Evolutionary conservation across 768 basidiomycete genomes (phyloP), one percentile per base, ranked within the genome.

Genomic region (Russula lepida): DNA sequence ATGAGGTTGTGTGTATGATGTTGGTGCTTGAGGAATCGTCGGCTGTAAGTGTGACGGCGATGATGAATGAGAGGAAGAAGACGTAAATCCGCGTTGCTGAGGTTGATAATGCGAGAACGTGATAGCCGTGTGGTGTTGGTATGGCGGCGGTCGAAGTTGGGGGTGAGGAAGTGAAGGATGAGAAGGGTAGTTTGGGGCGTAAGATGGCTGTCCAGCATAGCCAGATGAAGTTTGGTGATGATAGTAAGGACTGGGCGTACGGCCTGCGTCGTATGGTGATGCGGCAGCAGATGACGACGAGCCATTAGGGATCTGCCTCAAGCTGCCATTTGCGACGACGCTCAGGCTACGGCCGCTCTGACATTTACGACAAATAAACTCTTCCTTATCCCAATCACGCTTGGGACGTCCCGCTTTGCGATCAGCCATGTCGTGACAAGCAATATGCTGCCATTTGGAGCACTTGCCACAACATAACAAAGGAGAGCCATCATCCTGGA

Each of bases 401-500:
- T 77, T 80, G 4, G 80, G 82, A 15, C 79, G 79, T 25, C 91
- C 88, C 47, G 81, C 79, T 23, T 77, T 73, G 32, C 74, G 72
- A 71, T 95, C 93, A 30, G 78, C 82, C 51, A 72, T 74, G 68
- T 95, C 89, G 68, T 95, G 91, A 68, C 94, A 97, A 23, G 76
- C 70, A 35, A 90, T 90, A 68, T 97, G 94, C 67, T 95, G 94
- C 94, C 93, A 97, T 71, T 84, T 84, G 15, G 78, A 80, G 71
- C 94, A 97, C 30, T 73, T 70, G 25, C 88, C 89, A 69, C 94
- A 97, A 39, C 83, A 91, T 69, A 92, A 82, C 74, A 95, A 79
- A 3, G 88, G 84, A 12, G 77, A 75, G 12, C 85, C 88, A 62
- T 92, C 91, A 62, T 93, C 89, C 92, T 94, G 62, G 59, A 39